phyloP scores from a whole-genome alignment of 345 rosid species.

The Corchorus olitorius region DNA sequence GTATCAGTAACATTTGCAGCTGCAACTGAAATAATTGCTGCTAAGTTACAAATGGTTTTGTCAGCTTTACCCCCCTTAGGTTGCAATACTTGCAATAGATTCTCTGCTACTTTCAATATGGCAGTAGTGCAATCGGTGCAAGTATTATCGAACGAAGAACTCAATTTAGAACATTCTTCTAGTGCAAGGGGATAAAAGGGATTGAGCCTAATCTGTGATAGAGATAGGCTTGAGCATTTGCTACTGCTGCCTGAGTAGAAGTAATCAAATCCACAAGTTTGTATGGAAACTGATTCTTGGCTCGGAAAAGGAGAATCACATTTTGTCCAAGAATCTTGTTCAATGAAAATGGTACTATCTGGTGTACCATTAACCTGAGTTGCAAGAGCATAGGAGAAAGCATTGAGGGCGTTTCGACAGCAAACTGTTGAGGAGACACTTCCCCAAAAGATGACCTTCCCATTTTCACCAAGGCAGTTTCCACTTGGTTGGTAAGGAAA shows the following conservation, averaged over 20 bases:
- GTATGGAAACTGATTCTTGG: slow-evolving; percentile 27
- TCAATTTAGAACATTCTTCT: slow-evolving; percentile 36
- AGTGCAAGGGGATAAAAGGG: slow-evolving; percentile 11
- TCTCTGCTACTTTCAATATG: slow-evolving; percentile 4
- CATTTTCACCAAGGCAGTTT: slow-evolving; percentile 33
- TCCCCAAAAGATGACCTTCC: slow-evolving; percentile 34
- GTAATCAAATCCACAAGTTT: slow-evolving; percentile 39
- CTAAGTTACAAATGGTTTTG: slow-evolving; percentile 35
- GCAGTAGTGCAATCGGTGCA: slow-evolving; percentile 38
- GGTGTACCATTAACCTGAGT: slow-evolving; percentile 8
- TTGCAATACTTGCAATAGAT: not conserved
- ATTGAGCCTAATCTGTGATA: slow-evolving; percentile 23
- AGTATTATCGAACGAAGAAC: slow-evolving; percentile 25
- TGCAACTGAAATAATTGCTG: slow-evolving; percentile 41
- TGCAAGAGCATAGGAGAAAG: slow-evolving; percentile 44
- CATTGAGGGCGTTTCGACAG: slow-evolving; percentile 48
- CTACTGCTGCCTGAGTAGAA: slow-evolving; percentile 29
- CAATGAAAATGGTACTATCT: slow-evolving; percentile 30
- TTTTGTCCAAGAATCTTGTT: slow-evolving; percentile 32
- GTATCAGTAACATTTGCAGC: slow-evolving; percentile 27
- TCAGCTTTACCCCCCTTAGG: not conserved
- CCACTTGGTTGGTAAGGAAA: slow-evolving; percentile 53
- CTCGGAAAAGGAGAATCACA: slow-evolving; percentile 27
- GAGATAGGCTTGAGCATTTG: slow-evolving; percentile 35
- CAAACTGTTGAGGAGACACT: slow-evolving; percentile 42